Conservation (phyloP, 352 stramenopile genomes). For the Phytophthora litchii region DNA sequence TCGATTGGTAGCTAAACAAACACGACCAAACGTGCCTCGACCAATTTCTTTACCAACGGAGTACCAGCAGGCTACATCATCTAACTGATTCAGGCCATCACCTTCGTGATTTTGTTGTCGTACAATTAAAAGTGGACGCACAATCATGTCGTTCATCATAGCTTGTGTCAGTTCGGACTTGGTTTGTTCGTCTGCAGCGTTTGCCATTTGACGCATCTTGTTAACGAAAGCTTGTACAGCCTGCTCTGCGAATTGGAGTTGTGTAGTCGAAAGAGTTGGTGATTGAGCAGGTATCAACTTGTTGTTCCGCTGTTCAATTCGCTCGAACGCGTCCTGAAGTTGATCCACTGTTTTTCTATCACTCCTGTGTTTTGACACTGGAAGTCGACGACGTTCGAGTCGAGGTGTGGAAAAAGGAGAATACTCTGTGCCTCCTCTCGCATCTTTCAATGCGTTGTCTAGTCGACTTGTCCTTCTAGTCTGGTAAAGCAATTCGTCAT, state of each 20-base stretch:
- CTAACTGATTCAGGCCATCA: constrained; percentile 10
- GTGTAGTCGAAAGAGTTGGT: constrained; percentile 12
- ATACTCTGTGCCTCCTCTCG: constrained; percentile 1
- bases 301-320: constrained; percentile 22
- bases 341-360: constrained; percentile 7
- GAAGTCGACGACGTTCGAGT: not conserved
- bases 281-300: not conserved
- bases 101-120: constrained; percentile 11
- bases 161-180: constrained; percentile 14
- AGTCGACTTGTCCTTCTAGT: constrained; percentile 22
- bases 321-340: constrained; percentile 25
- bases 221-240: constrained; percentile 25
- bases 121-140: not conserved
- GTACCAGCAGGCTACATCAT: constrained; percentile 47
- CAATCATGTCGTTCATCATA: constrained; percentile 2
- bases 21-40: constrained; percentile 58
- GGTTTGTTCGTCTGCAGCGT: constrained; percentile 13
- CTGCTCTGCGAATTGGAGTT: constrained; percentile 14
- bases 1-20: constrained; percentile 50
- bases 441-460: constrained; percentile 29
- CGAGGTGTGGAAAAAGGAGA: constrained; percentile 10
- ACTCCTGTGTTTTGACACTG: not conserved
- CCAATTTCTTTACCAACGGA: constrained; percentile 50
- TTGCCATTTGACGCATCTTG: constrained; percentile 22
- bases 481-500: not conserved